phyloP scores from a whole-genome alignment of 805 yeast genomes.

The Teunomyces tritomae region DNA sequence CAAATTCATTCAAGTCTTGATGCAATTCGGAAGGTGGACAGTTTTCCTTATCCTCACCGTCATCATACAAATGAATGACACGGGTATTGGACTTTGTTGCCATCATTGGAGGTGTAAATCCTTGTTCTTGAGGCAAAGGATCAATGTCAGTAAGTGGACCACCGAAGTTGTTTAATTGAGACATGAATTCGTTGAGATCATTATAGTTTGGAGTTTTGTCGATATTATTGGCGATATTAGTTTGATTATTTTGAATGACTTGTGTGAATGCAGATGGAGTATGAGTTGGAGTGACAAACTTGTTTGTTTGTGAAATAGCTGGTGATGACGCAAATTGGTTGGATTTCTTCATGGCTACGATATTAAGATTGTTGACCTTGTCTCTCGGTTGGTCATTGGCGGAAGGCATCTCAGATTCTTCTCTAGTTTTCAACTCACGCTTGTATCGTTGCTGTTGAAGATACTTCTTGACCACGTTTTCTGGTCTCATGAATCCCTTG shows the following conservation, averaged over 20 bases:
- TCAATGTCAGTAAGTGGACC: conserved; percentile 49
- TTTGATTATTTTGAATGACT: conserved; percentile 27
- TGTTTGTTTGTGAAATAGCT: conserved; percentile 19
- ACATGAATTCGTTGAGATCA: conserved; percentile 41
- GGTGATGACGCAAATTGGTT: conserved; percentile 30
- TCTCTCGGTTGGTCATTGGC: conserved; percentile 7
- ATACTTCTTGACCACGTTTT: conserved; percentile 44
- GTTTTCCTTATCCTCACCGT: conserved; percentile 27
- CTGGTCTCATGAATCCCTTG: conserved; percentile 73
- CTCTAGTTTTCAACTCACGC: conserved; percentile 31
- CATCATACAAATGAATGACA: conserved; percentile 50
- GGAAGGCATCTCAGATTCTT: conserved; percentile 13
- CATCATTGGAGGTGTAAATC: conserved; percentile 45
- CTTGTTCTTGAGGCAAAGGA: conserved; percentile 37
- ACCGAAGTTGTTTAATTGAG: conserved; percentile 37
- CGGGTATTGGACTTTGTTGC: conserved; percentile 58
- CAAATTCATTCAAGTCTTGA: conserved; percentile 17
- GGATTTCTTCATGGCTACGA: conserved; percentile 14
- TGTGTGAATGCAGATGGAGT: conserved; percentile 38
- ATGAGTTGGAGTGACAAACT: conserved; percentile 39
- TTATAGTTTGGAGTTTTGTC: conserved; percentile 25
- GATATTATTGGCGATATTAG: conserved; percentile 2
- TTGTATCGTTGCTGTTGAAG: conserved; percentile 44
- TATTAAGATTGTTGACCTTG: conserved; percentile 12
- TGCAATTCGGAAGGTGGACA: conserved; percentile 18